Evolutionary conservation across 1,284 basidiomycete genomes (phyloP), one percentile per base, ranked within the genome.

Genomic region (Irpex sp.): DNA sequence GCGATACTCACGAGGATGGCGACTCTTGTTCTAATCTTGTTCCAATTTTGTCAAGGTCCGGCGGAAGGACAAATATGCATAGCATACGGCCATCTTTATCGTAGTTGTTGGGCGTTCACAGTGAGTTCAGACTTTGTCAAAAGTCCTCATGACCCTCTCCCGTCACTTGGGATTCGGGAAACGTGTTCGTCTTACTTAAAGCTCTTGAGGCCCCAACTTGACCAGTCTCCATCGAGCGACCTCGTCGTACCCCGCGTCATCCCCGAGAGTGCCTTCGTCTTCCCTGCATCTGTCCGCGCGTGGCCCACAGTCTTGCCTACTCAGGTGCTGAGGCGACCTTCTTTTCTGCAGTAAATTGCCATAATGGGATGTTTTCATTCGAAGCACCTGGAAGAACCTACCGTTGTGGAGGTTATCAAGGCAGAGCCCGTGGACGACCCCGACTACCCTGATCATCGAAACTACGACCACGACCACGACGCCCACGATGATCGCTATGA

Each of bases 331-430:
- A 33, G 28, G 28, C 28, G 28, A 33, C 28, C 28, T 33, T 33
- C 28, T 33, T 33, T 33, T 33, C 28, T 33, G 5, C 28, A 33
- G 39, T 16, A 45, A 45, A 45, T 33, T 33, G 10, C 23, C 51
- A 49, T 23, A 7, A 60, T 60, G 59, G 59, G 59, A 28, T 60
- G 59, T 54, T 33, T 60, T 3, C 59, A 60, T n/a, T 60, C 59
- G 5, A 60, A 55, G 53, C 35, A 60, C 59, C 59, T 45, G 12
- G 39, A 60, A 42, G 59, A 60, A 12, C 59, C 59, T 45, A n/a
- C n/a, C n/a, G n/a, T 45, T n/a, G 39, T 45, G 39, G 39, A 45
- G 39, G 39, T 45, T 45, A 45, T 45, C 39, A 45, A 45, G n/a
- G 39, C 12, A 14, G 39, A 45, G n/a, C 39, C 39, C 39, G 39